Base-by-base conservation (phyloP, 352 stramenopile species). In the Globisporangium lucens region DNA sequence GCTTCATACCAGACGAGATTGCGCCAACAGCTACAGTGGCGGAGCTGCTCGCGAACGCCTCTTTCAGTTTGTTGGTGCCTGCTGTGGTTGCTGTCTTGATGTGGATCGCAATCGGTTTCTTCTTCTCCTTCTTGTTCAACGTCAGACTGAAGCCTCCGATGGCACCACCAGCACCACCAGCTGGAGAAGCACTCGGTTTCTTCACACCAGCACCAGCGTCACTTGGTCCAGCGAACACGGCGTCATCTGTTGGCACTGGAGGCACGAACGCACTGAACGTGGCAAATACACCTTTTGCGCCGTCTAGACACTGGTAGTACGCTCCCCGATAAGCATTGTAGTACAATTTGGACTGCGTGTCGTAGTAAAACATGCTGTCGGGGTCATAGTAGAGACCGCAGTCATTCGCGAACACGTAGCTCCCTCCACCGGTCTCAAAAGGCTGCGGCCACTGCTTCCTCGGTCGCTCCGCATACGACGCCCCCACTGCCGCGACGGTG, bases 351-450 rank as follows among this genome's bases (percentile, higher is more conserved):
- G 83, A 79, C 22, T 85, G 76, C 41, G 82, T 71, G 61, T 93
- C 74, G 73, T 93, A 94, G 72, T 93, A 94, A 36, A 93, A 95
- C 85, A 91, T 86, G 65, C 83, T 94, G 68, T 94, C 82, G 1
- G 73, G 69, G 60, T 95, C 83, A 68, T 88, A 95, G 64, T 93
- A 94, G 52, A 95, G 72, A 0, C 88, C 86, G 66, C 68, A 76
- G 33, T 91, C 82, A 46, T 75, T 89, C 20, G 69, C 75, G 62
- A 81, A 95, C 12, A 92, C 73, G 47, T 93, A 95, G 68, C 82
- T 90, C 17, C 86, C 88, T 4, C 88, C 88, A 15, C 68, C 86
- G 12, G 79, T 89, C 72, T 95, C 88, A 57, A 95, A 95, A 30
- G 86, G 85, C 30, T 71, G 67, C 35, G 88, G 88, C 80, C 85